Evolutionary conservation across 2,329 filamentous ascomycete genomes (phyloP).

Genomic region (Ophiosphaerella herpotricha): DNA sequence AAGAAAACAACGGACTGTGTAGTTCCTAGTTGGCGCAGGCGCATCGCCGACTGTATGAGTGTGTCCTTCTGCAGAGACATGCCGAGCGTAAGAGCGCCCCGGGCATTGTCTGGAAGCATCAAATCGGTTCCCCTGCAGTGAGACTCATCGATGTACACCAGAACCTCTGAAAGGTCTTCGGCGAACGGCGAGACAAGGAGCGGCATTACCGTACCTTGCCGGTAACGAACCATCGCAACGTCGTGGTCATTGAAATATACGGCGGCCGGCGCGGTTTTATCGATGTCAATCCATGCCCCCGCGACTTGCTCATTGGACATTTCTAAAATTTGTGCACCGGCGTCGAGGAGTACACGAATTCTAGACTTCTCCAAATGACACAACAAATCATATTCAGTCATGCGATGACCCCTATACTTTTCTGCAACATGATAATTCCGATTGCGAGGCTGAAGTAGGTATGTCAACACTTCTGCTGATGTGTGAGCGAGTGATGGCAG

Average conservation of each 20-base stretch:
- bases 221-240: conserved; percentile 52
- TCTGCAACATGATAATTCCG: conserved; percentile 51
- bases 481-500: conserved; percentile 61
- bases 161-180: conserved; percentile 56
- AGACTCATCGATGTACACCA: conserved; percentile 65
- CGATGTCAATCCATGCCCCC: conserved; percentile 56
- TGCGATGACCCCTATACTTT: conserved; percentile 34
- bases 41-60: conserved; percentile 69
- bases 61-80: conserved; percentile 64
- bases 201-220: conserved; percentile 46
- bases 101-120: conserved; percentile 55
- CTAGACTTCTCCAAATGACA: conserved; percentile 51
- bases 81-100: conserved; percentile 61
- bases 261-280: conserved; percentile 53
- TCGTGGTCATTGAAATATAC: conserved; percentile 60
- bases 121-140: conserved; percentile 65
- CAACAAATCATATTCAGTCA: conserved; percentile 56
- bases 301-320: conserved; percentile 60
- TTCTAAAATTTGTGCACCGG: conserved; percentile 67
- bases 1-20: conserved; percentile 62
- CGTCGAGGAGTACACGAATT: conserved; percentile 61
- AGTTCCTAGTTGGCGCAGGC: conserved; percentile 62
- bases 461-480: conserved; percentile 66
- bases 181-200: conserved; percentile 61
- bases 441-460: conserved; percentile 60